Percentiles rank a stretch among this genome's conserved stretches.
Conservation (phyloP, 768 basidiomycete genomes). For the Hygrocybe punicea region DNA sequence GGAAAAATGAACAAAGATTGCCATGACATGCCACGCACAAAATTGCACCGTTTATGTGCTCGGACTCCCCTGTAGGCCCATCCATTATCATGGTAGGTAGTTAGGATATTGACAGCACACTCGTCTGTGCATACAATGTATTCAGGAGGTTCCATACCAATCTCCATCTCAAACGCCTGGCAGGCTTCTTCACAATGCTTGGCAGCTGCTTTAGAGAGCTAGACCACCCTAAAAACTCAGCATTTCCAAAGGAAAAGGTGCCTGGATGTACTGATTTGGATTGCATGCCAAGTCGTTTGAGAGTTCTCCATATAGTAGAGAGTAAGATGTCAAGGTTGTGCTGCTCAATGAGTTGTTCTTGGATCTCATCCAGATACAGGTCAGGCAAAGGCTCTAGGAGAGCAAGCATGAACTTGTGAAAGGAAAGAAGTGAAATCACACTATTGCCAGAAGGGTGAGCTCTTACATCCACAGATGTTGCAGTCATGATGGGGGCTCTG, state of each 20-base stretch:
- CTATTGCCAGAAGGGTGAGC: not conserved
- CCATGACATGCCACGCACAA: conserved; percentile 14
- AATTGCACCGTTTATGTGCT: conserved; percentile 13
- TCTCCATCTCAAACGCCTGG: conserved; percentile 8
- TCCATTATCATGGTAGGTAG: conserved; percentile 13
- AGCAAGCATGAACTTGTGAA: conserved; percentile 15
- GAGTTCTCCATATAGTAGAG: conserved; percentile 11
- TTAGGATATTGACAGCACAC: conserved; percentile 18
- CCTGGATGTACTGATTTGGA: conserved; percentile 6
- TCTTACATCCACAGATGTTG: conserved; percentile 9
- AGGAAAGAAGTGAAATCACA: not conserved
- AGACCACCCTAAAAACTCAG: not conserved
- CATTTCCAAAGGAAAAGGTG: not conserved
- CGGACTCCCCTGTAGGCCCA: conserved; percentile 13
- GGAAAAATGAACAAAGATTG: not conserved
- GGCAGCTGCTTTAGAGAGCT: conserved; percentile 14
- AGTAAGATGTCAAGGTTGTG: conserved; percentile 12
- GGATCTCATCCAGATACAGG: conserved; percentile 12
- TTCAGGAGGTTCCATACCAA: conserved; percentile 13
- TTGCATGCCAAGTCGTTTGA: conserved; percentile 10
- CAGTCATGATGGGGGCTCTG: conserved; percentile 12
- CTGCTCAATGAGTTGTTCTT: conserved; percentile 2
- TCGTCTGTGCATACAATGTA: conserved; percentile 17
- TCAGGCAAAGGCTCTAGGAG: conserved; percentile 20
- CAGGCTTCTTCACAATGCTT: conserved; percentile 14